Conservation (phyloP, 768 basidiomycete species). For the Leccinum truebloodii region DNA sequence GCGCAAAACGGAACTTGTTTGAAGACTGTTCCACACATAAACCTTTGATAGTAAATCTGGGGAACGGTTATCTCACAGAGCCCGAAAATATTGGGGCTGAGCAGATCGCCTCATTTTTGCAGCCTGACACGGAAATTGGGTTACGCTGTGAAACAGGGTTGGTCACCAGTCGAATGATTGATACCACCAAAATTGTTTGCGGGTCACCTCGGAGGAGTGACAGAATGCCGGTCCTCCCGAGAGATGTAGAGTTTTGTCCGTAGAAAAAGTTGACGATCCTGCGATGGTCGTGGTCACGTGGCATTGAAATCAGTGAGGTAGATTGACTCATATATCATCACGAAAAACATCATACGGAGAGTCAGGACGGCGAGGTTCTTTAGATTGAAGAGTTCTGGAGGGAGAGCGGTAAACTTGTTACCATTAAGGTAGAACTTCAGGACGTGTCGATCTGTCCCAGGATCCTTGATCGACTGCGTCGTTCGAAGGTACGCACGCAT, state of each 20-base stretch:
- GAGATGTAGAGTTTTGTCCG: slow-evolving; percentile 9
- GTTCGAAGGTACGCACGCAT: slow-evolving; percentile 25
- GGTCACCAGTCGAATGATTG: too few species aligned
- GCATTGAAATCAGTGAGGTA: background rate
- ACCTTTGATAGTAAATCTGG: too few species aligned
- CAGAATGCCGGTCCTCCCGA: too few species aligned
- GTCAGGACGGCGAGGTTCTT: slow-evolving; percentile 60
- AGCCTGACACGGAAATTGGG: too few species aligned
- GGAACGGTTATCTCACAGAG: too few species aligned
- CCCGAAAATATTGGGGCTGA: too few species aligned
- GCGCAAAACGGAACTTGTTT: too few species aligned
- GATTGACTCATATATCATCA: slow-evolving; percentile 55
- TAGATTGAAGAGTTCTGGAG: slow-evolving; percentile 56
- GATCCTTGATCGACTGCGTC: slow-evolving; percentile 31
- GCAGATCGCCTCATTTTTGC: too few species aligned
- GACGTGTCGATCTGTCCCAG: slow-evolving; percentile 45
- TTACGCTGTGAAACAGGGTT: too few species aligned
- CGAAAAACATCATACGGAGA: slow-evolving; percentile 49
- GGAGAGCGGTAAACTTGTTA: slow-evolving; percentile 56
- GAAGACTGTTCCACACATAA: too few species aligned
- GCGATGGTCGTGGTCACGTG: slow-evolving; percentile 7
- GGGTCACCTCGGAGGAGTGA: too few species aligned
- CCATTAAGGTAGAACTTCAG: slow-evolving; percentile 57
- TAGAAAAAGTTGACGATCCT: slow-evolving; percentile 99
- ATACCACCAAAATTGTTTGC: too few species aligned